Percentiles rank a stretch among this genome's conserved stretches.
phyloP scores from a whole-genome alignment of 768 basidiomycete genomes.

The Arthromyces matolae region DNA sequence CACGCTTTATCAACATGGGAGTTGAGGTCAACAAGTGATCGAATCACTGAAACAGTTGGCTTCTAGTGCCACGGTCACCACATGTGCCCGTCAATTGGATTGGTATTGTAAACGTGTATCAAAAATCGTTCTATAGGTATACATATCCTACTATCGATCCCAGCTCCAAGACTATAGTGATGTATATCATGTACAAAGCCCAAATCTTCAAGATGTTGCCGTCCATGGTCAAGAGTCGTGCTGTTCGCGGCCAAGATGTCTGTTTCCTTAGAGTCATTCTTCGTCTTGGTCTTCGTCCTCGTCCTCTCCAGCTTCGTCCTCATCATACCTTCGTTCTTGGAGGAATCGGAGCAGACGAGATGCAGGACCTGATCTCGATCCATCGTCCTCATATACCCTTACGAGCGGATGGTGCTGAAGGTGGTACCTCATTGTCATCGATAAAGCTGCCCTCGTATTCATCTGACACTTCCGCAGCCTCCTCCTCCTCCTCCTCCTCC shows the following conservation, averaged over 20 bases:
- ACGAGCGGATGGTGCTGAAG: background rate
- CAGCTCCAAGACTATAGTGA: too few species aligned
- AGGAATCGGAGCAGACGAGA: constrained; percentile 11
- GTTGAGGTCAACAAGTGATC: constrained; percentile 3
- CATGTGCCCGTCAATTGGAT: background rate
- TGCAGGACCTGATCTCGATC: constrained; percentile 13
- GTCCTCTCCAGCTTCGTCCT: background rate
- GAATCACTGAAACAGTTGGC: too few species aligned
- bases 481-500: constrained; percentile 20
- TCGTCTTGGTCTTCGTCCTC: background rate
- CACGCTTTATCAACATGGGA: constrained; percentile 15
- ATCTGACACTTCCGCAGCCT: too few species aligned
- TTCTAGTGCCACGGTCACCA: too few species aligned
- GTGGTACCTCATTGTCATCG: constrained; percentile 38
- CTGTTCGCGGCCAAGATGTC: too few species aligned
- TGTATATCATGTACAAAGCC: too few species aligned
- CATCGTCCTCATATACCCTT: constrained; percentile 12
- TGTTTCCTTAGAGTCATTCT: too few species aligned
- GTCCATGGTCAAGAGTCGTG: too few species aligned
- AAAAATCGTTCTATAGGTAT: too few species aligned
- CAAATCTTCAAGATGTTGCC: too few species aligned
- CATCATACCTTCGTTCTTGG: background rate
- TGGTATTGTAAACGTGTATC: too few species aligned
- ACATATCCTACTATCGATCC: too few species aligned
- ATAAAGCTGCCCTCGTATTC: constrained; percentile 56